Evolutionary conservation across 306 rosid species (phyloP).

Genomic region (Casuarina cunninghamiana): DNA sequence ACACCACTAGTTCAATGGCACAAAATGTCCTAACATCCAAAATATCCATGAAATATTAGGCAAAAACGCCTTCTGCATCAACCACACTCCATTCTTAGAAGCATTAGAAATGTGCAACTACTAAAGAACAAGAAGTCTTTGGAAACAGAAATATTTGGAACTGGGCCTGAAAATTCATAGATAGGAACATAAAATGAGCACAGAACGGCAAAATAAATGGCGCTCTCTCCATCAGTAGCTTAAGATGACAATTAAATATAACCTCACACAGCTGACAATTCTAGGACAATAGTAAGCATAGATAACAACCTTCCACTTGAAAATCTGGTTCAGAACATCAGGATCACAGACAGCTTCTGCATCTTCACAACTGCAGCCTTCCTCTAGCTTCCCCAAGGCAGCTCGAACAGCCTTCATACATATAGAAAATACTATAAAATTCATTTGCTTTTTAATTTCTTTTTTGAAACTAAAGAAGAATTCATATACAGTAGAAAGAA

Average conservation of each 20-base stretch:
- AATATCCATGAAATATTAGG: background rate
- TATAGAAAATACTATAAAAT: background rate
- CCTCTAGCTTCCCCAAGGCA: conserved; percentile 67
- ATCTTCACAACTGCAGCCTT: conserved; percentile 61
- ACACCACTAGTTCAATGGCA: background rate
- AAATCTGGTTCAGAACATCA: conserved; percentile 61
- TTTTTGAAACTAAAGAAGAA: background rate
- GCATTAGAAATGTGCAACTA: background rate
- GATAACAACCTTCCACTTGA: conserved; percentile 76
- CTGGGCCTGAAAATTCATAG: background rate
- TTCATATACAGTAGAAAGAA: background rate
- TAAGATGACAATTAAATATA: conserved; percentile 20
- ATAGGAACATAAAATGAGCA: background rate
- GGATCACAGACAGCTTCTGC: conserved; percentile 78
- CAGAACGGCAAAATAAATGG: background rate
- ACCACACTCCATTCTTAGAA: background rate
- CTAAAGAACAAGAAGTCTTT: background rate
- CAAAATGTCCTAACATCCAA: background rate
- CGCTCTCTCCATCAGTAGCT: background rate
- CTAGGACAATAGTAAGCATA: conserved; percentile 18
- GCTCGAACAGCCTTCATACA: conserved; percentile 70
- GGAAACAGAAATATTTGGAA: background rate
- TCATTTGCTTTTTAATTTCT: background rate
- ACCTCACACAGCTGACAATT: background rate
- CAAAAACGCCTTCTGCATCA: background rate